These are phyloP conservation scores for Corynascus novoguineensis DNA, from an alignment of 495 filamentous ascomycete genomes.

Conservation along the genomic window DNA sequence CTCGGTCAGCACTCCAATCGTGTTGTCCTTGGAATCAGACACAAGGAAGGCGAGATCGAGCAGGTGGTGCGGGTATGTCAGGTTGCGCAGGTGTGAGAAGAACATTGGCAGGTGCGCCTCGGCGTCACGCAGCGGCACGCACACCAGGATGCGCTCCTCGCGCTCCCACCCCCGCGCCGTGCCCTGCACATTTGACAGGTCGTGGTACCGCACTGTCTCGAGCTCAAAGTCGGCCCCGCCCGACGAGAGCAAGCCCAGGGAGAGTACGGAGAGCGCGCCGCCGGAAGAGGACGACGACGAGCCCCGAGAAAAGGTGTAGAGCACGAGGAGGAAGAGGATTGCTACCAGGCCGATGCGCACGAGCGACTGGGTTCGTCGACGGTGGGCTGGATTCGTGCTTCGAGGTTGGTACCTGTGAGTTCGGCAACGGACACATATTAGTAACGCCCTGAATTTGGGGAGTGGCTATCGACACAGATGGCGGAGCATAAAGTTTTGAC, in stretches of 20 bases:
- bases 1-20: slow-evolving; percentile 65
- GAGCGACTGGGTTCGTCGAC: slow-evolving; percentile 69
- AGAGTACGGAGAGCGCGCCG: slow-evolving; percentile 64
- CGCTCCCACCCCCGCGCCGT: slow-evolving; percentile 88
- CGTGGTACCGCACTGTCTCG: slow-evolving; percentile 94
- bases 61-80: slow-evolving; percentile 95
- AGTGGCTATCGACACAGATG: not conserved
- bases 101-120: slow-evolving; percentile 95
- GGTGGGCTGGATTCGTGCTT: slow-evolving; percentile 60
- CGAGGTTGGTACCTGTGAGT: slow-evolving; percentile 75
- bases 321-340: slow-evolving; percentile 51
- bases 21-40: slow-evolving; percentile 93
- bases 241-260: slow-evolving; percentile 62
- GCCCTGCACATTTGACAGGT: slow-evolving; percentile 83
- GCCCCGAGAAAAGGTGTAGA: slow-evolving; percentile 21
- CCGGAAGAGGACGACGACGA: slow-evolving; percentile 53
- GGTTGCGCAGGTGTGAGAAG: slow-evolving; percentile 90
- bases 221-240: slow-evolving; percentile 62
- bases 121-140: slow-evolving; percentile 90
- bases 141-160: slow-evolving; percentile 91
- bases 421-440: not conserved
- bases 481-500: not conserved
- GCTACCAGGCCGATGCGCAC: slow-evolving; percentile 54
- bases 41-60: slow-evolving; percentile 97
- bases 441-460: not conserved